phyloP scores from a whole-genome alignment of 2,329 filamentous ascomycete genomes.

The Pseudocercospora cruenta region DNA sequence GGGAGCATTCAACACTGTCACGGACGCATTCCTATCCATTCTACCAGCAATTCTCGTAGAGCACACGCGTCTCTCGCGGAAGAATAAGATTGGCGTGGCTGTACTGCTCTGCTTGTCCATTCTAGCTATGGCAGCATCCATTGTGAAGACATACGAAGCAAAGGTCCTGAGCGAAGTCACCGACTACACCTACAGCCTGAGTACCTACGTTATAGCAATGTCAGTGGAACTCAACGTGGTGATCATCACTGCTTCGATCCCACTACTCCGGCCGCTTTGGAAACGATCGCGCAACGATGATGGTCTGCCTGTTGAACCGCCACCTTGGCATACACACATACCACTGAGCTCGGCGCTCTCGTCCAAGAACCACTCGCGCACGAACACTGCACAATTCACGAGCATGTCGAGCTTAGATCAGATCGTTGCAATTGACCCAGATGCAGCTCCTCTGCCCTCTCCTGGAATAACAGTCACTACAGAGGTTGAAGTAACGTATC shows the following conservation, averaged over 20 bases:
- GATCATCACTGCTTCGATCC: conserved; percentile 37
- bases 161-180: conserved; percentile 30
- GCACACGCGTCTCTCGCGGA: conserved; percentile 32
- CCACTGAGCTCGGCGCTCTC: conserved; percentile 7
- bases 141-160: conserved; percentile 38
- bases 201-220: conserved; percentile 34
- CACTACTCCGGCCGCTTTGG: conserved; percentile 31
- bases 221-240: conserved; percentile 42
- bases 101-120: conserved; percentile 11
- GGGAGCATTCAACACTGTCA: conserved; percentile 36
- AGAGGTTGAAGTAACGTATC: conserved; percentile 23
- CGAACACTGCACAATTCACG: conserved; percentile 10
- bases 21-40: conserved; percentile 35
- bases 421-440: conserved; percentile 17
- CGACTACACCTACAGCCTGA: conserved; percentile 37
- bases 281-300: background rate
- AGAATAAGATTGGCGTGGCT: conserved; percentile 27
- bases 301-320: conserved; percentile 9
- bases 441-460: background rate
- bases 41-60: conserved; percentile 37
- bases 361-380: conserved; percentile 20
- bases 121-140: conserved; percentile 36
- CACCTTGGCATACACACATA: conserved; percentile 17
- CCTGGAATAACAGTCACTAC: conserved; percentile 23
- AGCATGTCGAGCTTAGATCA: conserved; percentile 23